Evolutionary conservation across 768 basidiomycete genomes (phyloP).

Genomic region (Russula emetica): DNA sequence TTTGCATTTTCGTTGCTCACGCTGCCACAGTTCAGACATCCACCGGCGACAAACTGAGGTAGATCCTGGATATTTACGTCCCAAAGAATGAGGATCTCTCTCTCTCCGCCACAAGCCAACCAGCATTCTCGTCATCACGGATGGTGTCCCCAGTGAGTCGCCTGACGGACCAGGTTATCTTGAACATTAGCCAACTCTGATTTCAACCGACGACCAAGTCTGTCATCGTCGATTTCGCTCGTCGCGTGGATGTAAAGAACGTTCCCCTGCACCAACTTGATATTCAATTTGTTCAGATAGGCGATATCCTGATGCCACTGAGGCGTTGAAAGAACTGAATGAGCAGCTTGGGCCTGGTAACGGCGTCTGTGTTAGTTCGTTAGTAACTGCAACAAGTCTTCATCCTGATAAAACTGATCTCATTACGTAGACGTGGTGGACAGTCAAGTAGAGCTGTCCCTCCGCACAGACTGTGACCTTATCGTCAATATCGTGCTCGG

Average conservation of each 20-base stretch:
- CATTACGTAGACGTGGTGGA: conserved; percentile 20
- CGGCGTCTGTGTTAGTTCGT: conserved; percentile 20
- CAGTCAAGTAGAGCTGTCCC: conserved; percentile 14
- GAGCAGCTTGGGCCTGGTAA: conserved; percentile 15
- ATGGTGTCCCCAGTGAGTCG: conserved; percentile 39
- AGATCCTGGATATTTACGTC: conserved; percentile 39
- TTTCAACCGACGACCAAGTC: conserved; percentile 27
- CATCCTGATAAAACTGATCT: background rate
- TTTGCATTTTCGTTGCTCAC: conserved; percentile 17
- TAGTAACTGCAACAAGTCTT: background rate
- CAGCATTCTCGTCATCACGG: conserved; percentile 38
- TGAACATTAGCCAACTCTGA: background rate
- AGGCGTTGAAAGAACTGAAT: conserved; percentile 32
- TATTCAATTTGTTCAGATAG: conserved; percentile 42
- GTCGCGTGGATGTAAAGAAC: conserved; percentile 34
- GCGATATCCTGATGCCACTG: conserved; percentile 32
- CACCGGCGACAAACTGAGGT: conserved; percentile 38
- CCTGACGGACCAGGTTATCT: conserved; percentile 8
- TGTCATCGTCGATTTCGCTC: conserved; percentile 27
- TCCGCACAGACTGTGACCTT: conserved; percentile 15
- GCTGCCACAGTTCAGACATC: conserved; percentile 35
- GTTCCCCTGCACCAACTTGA: conserved; percentile 36
- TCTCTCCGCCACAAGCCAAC: conserved; percentile 36
- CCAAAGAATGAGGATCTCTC: conserved; percentile 29
- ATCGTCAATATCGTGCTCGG: conserved; percentile 23